Evolutionary conservation across 495 filamentous ascomycete genomes (phyloP).

Genomic region (Aspergillus funiculosus): DNA sequence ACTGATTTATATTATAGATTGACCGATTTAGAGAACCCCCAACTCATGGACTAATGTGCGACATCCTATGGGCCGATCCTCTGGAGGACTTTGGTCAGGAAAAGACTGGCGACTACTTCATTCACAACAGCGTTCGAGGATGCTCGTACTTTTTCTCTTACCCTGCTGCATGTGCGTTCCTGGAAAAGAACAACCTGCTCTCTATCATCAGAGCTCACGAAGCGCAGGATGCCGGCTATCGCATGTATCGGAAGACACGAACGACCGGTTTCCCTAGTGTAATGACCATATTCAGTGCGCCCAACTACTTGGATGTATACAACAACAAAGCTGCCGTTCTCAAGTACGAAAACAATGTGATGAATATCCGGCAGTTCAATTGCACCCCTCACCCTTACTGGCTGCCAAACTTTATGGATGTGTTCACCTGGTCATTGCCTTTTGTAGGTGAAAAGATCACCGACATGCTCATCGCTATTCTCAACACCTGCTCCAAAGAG

Average conservation of each 20-base stretch:
- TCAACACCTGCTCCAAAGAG: constrained; percentile 96
- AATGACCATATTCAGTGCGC: constrained; percentile 99
- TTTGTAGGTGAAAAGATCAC: constrained; percentile 99
- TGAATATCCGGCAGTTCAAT: constrained; percentile 99
- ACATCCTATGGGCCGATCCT: constrained; percentile 97
- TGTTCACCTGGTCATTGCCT: constrained; percentile 97
- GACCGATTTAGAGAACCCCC: constrained; percentile 97
- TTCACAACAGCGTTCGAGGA: constrained; percentile 96
- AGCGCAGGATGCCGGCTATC: constrained; percentile 95
- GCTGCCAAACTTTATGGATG: constrained; percentile 99
- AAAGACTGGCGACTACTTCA: constrained; percentile 92
- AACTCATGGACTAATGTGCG: constrained; percentile 97
- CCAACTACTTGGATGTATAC: constrained; percentile 99
- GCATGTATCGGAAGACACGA: constrained; percentile 97
- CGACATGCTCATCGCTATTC: constrained; percentile 97
- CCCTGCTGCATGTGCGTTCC: constrained; percentile 92
- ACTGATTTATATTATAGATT: constrained; percentile 54
- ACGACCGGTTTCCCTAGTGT: constrained; percentile 98
- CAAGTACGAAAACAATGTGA: constrained; percentile 99
- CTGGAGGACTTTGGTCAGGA: constrained; percentile 99
- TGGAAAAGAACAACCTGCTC: constrained; percentile 97
- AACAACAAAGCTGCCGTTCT: constrained; percentile 99
- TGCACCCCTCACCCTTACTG: constrained; percentile 99
- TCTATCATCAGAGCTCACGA: constrained; percentile 99
- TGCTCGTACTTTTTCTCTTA: constrained; percentile 99